Evolutionary conservation across 2,329 filamentous ascomycete genomes (phyloP).

Genomic region (Penicillium sp.): DNA sequence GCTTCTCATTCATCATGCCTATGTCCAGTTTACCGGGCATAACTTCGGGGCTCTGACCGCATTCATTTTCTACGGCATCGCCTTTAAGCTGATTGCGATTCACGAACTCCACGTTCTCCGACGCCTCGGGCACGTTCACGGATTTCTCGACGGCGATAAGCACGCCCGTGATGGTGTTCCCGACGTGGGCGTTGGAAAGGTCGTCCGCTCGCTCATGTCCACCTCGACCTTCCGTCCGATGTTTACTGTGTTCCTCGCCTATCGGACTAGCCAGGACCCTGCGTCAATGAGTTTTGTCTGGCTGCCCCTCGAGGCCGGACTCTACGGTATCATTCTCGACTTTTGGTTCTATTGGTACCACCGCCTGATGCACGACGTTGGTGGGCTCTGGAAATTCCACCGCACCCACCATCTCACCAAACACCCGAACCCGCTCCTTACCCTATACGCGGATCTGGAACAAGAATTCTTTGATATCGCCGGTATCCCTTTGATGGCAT

Average conservation of each 20-base stretch:
- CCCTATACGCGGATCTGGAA: constrained; percentile 22
- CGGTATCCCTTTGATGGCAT: constrained; percentile 21
- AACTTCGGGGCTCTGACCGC: constrained; percentile 18
- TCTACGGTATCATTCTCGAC: constrained; percentile 25
- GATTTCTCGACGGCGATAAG: constrained; percentile 26
- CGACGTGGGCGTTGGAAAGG: constrained; percentile 24
- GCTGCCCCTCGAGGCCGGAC: constrained; percentile 19
- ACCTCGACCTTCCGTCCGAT: constrained; percentile 24
- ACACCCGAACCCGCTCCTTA: constrained; percentile 24
- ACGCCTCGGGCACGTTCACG: constrained; percentile 20
- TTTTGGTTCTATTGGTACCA: constrained; percentile 30
- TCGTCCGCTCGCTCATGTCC: constrained; percentile 20
- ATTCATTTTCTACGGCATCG: constrained; percentile 19
- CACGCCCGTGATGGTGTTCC: constrained; percentile 25
- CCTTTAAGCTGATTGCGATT: constrained; percentile 24
- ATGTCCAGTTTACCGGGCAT: constrained; percentile 18
- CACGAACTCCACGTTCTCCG: constrained; percentile 24
- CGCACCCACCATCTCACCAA: constrained; percentile 26
- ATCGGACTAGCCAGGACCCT: constrained; percentile 13
- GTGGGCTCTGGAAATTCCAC: constrained; percentile 23
- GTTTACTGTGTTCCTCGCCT: constrained; percentile 24
- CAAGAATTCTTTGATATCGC: constrained; percentile 26
- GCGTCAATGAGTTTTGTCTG: constrained; percentile 18
- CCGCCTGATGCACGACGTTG: constrained; percentile 23
- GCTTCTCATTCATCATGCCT: constrained; percentile 21